Evolutionary conservation across 192 early-diverging fungal genomes (phyloP).

Genomic region (Mortierella alpina): DNA sequence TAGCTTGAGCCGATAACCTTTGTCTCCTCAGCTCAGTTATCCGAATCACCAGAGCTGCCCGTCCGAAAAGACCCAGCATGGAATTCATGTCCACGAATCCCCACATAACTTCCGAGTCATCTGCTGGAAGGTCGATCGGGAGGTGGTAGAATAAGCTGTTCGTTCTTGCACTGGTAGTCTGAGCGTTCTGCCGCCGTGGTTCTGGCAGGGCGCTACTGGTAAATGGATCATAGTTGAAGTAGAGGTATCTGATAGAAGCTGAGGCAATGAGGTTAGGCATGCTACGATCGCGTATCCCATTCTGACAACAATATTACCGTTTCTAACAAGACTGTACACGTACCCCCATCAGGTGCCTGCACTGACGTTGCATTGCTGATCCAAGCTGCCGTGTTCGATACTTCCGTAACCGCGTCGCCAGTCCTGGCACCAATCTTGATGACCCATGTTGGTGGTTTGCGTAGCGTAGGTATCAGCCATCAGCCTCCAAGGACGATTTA

Average conservation of each 20-base stretch:
- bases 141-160: conserved; percentile 25
- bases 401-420: background rate
- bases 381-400: conserved; percentile 9
- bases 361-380: conserved; percentile 13
- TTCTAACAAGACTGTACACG: background rate
- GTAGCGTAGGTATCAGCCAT: conserved; percentile 38
- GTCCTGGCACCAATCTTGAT: background rate
- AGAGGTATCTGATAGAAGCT: background rate
- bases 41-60: conserved; percentile 37
- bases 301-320: no score
- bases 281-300: no score
- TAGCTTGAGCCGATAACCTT: conserved; percentile 49
- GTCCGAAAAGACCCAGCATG: conserved; percentile 32
- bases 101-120: conserved; percentile 23
- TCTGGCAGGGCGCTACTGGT: background rate
- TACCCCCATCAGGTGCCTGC: conserved; percentile 34
- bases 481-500: conserved; percentile 1
- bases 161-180: conserved; percentile 11
- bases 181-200: conserved; percentile 8
- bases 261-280: no score
- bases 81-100: conserved; percentile 37
- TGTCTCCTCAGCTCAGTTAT: conserved; percentile 38
- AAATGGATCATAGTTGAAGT: conserved; percentile 3
- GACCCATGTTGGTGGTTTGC: background rate
- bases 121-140: conserved; percentile 32